Conservation (phyloP, 257 asterid genomes). For the Thymus quinquecostatus region DNA sequence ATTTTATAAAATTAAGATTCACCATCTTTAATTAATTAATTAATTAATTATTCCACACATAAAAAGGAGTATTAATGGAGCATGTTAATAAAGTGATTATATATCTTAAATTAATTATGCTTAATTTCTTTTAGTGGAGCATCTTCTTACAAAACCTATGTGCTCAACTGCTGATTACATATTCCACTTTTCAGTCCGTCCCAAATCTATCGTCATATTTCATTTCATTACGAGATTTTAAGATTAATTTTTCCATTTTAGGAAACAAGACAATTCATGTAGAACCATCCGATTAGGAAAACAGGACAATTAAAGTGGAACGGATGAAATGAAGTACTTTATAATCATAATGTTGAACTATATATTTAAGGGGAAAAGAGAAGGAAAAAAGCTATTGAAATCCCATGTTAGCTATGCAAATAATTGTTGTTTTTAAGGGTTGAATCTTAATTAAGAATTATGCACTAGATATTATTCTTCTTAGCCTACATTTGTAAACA, state of each 20-base stretch:
- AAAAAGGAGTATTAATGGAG: conserved; percentile 36
- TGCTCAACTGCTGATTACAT: conserved; percentile 5
- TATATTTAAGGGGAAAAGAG: not conserved
- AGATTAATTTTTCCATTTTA: not conserved
- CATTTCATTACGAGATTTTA: too few relatives aligned
- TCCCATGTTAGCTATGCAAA: not conserved
- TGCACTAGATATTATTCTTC: not conserved
- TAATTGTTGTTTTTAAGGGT: conserved; percentile 12
- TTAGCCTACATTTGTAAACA: too few relatives aligned
- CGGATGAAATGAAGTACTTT: too few relatives aligned
- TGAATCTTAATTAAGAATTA: not conserved
- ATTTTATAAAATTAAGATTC: conserved; percentile 12
- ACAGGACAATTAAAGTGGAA: too few relatives aligned
- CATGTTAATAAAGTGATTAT: conserved; percentile 40
- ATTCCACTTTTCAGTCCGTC: conserved; percentile 29
- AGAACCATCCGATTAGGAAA: too few relatives aligned
- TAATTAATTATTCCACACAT: conserved; percentile 31
- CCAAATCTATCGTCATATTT: not conserved
- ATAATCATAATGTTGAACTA: not conserved
- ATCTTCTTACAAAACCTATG: conserved; percentile 33
- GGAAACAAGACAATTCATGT: too few relatives aligned
- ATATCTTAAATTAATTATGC: conserved; percentile 20
- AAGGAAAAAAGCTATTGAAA: conserved; percentile 1
- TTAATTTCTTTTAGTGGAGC: conserved; percentile 27
- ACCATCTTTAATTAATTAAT: conserved; percentile 16